phyloP scores from a whole-genome alignment of 164 flowering plant genomes.

The Santalum album region DNA sequence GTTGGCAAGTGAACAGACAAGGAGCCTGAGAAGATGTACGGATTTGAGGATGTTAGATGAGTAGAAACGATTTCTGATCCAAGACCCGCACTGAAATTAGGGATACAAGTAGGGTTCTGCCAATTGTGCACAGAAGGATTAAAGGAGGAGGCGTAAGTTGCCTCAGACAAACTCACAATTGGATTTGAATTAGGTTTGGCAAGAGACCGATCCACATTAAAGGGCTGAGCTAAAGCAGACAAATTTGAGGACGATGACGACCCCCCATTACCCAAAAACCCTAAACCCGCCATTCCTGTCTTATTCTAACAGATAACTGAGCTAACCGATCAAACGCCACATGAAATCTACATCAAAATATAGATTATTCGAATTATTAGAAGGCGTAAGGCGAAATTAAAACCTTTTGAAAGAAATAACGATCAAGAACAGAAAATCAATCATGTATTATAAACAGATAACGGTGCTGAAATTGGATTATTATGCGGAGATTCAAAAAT shows the following conservation, averaged over 20 bases:
- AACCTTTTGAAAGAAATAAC: neutral
- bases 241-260: constrained; percentile 34
- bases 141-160: neutral
- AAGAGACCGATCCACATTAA: constrained; percentile 30
- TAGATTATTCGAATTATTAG: too few relatives aligned
- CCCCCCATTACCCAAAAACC: constrained; percentile 22
- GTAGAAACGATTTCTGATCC: constrained; percentile 8
- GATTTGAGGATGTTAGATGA: constrained; percentile 3
- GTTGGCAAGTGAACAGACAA: constrained; percentile 4
- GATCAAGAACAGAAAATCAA: neutral
- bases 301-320: neutral
- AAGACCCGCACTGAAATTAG: constrained; percentile 9
- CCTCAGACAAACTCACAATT: neutral
- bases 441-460: too few relatives aligned
- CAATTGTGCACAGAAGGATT: constrained; percentile 21
- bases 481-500: too few relatives aligned
- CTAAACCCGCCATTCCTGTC: constrained; percentile 27
- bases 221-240: constrained; percentile 49
- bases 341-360: neutral
- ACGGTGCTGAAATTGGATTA: too few relatives aligned
- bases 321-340: constrained; percentile 16
- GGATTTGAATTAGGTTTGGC: constrained; percentile 19
- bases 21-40: constrained; percentile 8
- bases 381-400: too few relatives aligned
- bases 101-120: constrained; percentile 15